Conservation (phyloP, 2,329 filamentous ascomycete genomes). For the Ophiostoma quercus region DNA sequence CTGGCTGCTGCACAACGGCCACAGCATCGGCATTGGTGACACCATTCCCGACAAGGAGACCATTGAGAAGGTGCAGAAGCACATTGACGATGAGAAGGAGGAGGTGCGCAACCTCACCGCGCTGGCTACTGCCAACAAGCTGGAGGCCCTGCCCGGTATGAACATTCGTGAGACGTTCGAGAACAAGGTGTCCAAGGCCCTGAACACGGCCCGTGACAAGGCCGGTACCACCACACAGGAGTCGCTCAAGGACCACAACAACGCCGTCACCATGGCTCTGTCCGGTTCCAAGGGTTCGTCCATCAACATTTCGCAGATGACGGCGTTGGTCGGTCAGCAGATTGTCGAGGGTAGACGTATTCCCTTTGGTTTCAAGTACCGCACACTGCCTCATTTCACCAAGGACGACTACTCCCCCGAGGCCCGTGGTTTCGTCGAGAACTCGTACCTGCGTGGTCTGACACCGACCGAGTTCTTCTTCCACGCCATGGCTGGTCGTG, state of each 20-base stretch:
- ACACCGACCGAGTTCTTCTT: conserved; percentile 98
- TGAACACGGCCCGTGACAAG: conserved; percentile 94
- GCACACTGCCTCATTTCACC: conserved; percentile 93
- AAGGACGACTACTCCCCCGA: conserved; percentile 99
- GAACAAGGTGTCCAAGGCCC: conserved; percentile 86
- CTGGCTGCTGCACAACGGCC: conserved; percentile 93
- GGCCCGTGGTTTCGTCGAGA: conserved; percentile 95
- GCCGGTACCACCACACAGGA: conserved; percentile 89
- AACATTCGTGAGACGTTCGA: conserved; percentile 98
- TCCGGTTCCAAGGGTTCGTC: conserved; percentile 98
- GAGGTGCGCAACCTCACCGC: conserved; percentile 72
- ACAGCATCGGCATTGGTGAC: conserved; percentile 97
- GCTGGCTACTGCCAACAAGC: conserved; percentile 74
- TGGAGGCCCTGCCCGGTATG: conserved; percentile 96
- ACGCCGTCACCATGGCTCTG: conserved; percentile 90
- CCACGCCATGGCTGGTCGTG: conserved; percentile 99
- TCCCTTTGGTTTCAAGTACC: conserved; percentile 98
- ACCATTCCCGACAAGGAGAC: conserved; percentile 87
- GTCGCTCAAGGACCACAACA: conserved; percentile 92
- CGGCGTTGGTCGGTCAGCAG: conserved; percentile 93
- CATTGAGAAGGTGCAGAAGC: conserved; percentile 75
- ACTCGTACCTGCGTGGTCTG: conserved; percentile 92
- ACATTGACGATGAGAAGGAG: conserved; percentile 74
- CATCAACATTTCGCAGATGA: conserved; percentile 99
- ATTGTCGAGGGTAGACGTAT: conserved; percentile 98